Conservation (phyloP, 306 rosid species). For the Acmispon strigosus region DNA sequence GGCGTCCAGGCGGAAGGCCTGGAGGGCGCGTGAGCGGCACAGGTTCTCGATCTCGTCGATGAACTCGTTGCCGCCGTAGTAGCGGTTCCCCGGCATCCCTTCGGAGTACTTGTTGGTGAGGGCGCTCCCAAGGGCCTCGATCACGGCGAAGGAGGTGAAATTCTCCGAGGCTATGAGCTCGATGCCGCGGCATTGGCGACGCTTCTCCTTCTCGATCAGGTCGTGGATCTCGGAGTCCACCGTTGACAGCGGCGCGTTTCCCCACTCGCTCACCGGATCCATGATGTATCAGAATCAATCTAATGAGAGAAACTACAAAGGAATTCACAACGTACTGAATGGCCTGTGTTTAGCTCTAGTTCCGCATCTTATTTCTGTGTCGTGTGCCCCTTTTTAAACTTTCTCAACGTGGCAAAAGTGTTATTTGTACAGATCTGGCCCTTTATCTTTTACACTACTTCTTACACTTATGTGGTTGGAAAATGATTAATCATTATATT, state of each 20-base stretch:
- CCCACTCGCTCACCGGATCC: conserved; percentile 78
- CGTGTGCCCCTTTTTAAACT: too few relatives aligned
- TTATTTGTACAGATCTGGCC: too few relatives aligned
- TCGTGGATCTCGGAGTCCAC: conserved; percentile 86
- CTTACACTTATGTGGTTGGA: too few relatives aligned
- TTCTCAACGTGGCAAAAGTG: too few relatives aligned
- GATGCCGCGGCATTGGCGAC: conserved; percentile 89
- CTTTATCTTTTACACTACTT: too few relatives aligned
- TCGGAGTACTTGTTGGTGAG: conserved; percentile 91
- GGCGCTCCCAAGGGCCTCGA: conserved; percentile 86
- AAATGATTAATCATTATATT: too few relatives aligned
- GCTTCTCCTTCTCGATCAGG: conserved; percentile 83
- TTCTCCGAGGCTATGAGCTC: conserved; percentile 92
- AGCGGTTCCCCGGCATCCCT: conserved; percentile 87
- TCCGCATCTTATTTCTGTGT: too few relatives aligned
- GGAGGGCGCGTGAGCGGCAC: conserved; percentile 77
- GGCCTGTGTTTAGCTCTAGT: too few relatives aligned
- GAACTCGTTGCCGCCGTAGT: conserved; percentile 91
- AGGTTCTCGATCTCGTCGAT: conserved; percentile 85
- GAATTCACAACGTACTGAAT: too few relatives aligned
- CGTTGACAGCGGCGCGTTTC: conserved; percentile 47
- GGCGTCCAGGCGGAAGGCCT: conserved; percentile 57
- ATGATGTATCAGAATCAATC: background rate
- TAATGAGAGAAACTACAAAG: too few relatives aligned
- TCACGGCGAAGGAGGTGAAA: conserved; percentile 93